Percentiles rank a stretch among this genome's conserved stretches.
Evolutionary conservation across 1,139 yeast species (phyloP).

Genomic region (Yamadazyma aaseri): DNA sequence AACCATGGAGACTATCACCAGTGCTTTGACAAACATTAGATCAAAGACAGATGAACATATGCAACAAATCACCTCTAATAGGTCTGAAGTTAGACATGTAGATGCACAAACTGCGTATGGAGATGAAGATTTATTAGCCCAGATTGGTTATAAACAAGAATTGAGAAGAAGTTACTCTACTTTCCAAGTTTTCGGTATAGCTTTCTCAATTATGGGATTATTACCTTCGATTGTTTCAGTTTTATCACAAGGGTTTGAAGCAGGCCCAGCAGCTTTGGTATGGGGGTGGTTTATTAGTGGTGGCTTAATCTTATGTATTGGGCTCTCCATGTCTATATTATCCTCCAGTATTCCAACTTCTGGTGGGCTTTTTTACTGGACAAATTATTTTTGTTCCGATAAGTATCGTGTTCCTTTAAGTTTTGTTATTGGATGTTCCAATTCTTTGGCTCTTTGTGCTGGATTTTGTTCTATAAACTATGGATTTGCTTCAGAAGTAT

Average conservation of each 20-base stretch:
- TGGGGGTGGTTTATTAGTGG: slow-evolving; percentile 75
- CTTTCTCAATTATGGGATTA: slow-evolving; percentile 54
- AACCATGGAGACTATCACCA: slow-evolving; percentile 3
- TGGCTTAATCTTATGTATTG: slow-evolving; percentile 56
- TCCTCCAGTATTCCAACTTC: slow-evolving; percentile 73
- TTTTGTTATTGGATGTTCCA: slow-evolving; percentile 46
- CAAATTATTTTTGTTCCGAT: slow-evolving; percentile 39
- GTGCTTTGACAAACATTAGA: slow-evolving; percentile 11
- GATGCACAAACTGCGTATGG: slow-evolving; percentile 26
- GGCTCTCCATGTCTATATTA: slow-evolving; percentile 62
- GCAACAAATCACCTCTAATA: slow-evolving; percentile 21
- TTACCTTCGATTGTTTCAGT: slow-evolving; percentile 46
- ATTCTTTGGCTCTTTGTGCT: slow-evolving; percentile 35
- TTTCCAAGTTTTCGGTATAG: slow-evolving; percentile 52
- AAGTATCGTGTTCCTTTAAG: slow-evolving; percentile 31
- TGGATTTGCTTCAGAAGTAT: slow-evolving; percentile 36
- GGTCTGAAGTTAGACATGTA: slow-evolving; percentile 27
- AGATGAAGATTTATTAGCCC: slow-evolving; percentile 50
- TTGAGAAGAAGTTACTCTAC: slow-evolving; percentile 47
- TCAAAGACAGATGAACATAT: slow-evolving; percentile 23
- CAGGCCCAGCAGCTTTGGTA: slow-evolving; percentile 47
- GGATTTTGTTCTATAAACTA: slow-evolving; percentile 40
- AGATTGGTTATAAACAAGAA: slow-evolving; percentile 55
- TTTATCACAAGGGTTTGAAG: slow-evolving; percentile 35
- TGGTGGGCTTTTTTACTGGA: slow-evolving; percentile 67